Evolutionary conservation across 2,329 filamentous ascomycete genomes (phyloP).

Genomic region (Neoarthrinium moseri): DNA sequence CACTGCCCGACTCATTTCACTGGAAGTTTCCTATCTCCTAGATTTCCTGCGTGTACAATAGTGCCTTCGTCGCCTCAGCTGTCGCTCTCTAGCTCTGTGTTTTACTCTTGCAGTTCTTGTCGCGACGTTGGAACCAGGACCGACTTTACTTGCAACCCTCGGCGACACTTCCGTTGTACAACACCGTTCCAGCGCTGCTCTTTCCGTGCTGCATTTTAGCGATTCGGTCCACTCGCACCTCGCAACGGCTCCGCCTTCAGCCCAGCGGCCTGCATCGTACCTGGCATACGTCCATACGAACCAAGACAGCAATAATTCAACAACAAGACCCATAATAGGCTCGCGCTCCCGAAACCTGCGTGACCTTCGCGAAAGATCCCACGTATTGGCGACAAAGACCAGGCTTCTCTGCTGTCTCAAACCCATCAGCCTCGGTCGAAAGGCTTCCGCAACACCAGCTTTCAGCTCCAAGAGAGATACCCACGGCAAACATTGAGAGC

Average conservation of each 20-base stretch:
- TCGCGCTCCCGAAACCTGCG: constrained; percentile 11
- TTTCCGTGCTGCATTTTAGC: constrained; percentile 11
- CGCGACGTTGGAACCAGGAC: constrained; percentile 2
- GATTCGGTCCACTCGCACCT: constrained; percentile 8
- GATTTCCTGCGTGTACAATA: constrained; percentile 12
- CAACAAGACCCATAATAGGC: constrained; percentile 11
- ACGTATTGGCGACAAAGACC: constrained; percentile 6
- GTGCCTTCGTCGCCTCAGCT: constrained; percentile 2
- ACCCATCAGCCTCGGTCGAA: constrained; percentile 6
- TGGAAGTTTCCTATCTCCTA: constrained; percentile 11
- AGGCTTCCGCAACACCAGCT: constrained; percentile 5
- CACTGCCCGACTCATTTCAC: constrained; percentile 1
- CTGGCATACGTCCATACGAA: constrained; percentile 8
- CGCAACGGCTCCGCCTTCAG: constrained; percentile 2
- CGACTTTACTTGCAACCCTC: background rate
- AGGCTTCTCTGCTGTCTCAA: constrained; percentile 9
- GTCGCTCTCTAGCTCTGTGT: constrained; percentile 6
- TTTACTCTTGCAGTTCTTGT: constrained; percentile 5
- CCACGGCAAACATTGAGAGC: constrained; percentile 6
- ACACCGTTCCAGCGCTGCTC: constrained; percentile 7
- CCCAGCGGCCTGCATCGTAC: constrained; percentile 12
- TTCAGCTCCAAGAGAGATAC: constrained; percentile 5
- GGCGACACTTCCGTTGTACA: constrained; percentile 11
- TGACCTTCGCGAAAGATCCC: constrained; percentile 10
- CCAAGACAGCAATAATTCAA: constrained; percentile 12